Evolutionary conservation across 495 filamentous ascomycete species (phyloP), one percentile per base, ranked within the genome.

Genomic region (Annulohypoxylon moriforme): DNA sequence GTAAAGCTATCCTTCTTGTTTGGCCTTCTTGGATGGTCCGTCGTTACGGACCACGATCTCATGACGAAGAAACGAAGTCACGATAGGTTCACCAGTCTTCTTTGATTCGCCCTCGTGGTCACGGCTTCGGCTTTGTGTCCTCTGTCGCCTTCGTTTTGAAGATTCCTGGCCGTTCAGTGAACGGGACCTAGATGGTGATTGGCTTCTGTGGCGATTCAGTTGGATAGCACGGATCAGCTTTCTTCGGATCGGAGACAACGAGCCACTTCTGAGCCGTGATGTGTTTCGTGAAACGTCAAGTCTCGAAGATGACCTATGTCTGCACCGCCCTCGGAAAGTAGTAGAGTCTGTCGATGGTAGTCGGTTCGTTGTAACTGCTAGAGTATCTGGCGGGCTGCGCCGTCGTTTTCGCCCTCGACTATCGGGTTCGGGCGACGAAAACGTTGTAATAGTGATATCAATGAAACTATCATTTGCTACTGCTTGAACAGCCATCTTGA

Each of bases 261-360:
- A 77, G 4, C 65, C 60, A 36, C 69, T 70, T 46, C 73, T 59
- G 31, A 68, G 59, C 44, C 73, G 74, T 47, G 77, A 78, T 13
- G 74, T 49, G 60, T 75, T 70, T 60, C 75, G 67, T 3, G 76
- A 74, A n/a, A 65, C 36, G 20, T 79, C 73, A 24, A 79, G 20
- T 42, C 79, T 67, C 33, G 79, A 81, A 18, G 72, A 76, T 13
- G 80, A 82, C 25, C 81, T 79, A 50, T 77, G 72, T 25, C 81
- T 75, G 46, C 75, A 75, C 18, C 81, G 80, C 33, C 81, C 81
- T 42, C 81, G 77, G 40, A 79, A 77, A 24, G 77, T 80, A 55
- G 76, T 73, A 42, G 81, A 82, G 25, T 82, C 81, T 22, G 71
- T 72, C 9, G 80, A 80, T n/a, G 74, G 74, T 8, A 72, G 67